These are phyloP conservation scores for Fusarium poae DNA, from an alignment of 2,329 filamentous ascomycete species.

Conservation along the genomic window DNA sequence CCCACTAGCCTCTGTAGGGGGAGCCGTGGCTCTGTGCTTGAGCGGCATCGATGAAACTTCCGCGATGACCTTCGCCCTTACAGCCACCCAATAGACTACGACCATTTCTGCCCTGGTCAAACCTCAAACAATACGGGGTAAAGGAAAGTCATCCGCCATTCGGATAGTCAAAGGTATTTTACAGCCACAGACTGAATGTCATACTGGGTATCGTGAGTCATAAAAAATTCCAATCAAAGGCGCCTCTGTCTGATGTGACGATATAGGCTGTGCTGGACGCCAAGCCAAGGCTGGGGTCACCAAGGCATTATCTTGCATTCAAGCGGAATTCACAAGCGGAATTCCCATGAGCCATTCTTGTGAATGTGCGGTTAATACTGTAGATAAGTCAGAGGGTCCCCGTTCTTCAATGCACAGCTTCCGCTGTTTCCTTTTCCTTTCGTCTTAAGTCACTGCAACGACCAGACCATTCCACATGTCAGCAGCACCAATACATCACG, in stretches of 20 bases:
- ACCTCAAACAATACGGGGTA: constrained; percentile 45
- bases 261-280: constrained; percentile 17
- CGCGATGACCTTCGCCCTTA: constrained; percentile 27
- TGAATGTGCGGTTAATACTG: constrained; percentile 19
- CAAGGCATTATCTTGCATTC: constrained; percentile 11
- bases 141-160: constrained; percentile 1
- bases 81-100: constrained; percentile 37
- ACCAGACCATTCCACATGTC: constrained; percentile 11
- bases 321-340: constrained; percentile 1
- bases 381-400: constrained; percentile 38
- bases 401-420: constrained; percentile 13
- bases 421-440: constrained; percentile 7
- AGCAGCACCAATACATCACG: constrained; percentile 4
- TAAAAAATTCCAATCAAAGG: constrained; percentile 32
- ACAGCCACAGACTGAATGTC: constrained; percentile 7
- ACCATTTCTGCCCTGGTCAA: constrained; percentile 30
- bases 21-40: constrained; percentile 32
- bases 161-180: not conserved
- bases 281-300: constrained; percentile 20
- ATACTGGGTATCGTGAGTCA: constrained; percentile 9
- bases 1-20: too few relatives aligned
- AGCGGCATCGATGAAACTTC: constrained; percentile 43
- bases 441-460: constrained; percentile 7
- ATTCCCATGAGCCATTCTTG: constrained; percentile 37
- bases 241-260: constrained; percentile 9